Base-by-base conservation (phyloP, 768 basidiomycete genomes). In the Mycena rebaudengoi region DNA sequence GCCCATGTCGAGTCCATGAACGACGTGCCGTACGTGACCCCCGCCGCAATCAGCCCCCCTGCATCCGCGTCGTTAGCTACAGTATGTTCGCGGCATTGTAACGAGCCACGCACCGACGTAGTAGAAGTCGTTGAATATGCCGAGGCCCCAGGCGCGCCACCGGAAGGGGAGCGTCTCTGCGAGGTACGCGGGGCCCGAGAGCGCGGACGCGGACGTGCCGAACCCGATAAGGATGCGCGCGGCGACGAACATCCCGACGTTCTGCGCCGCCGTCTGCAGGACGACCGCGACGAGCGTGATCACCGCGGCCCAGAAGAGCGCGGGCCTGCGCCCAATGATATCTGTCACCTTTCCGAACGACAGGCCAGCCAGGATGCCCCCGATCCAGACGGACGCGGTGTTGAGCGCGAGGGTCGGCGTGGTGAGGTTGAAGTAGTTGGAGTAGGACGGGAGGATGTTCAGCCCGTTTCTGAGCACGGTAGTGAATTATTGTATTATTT, bases 11-110 rank as follows among this genome's bases (percentile, higher is more conserved):
- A 72, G 0, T 48, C 18, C 68, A 71, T 70, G 46, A 66, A 68
- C 14, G 71, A 73, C 1, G 76, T 77, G 2, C 70, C 71, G 50
- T 71, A 77, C 2, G 76, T 76, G 79, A 67, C 46, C 7, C 66
- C 66, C 25, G 66, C 66, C 14, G 66, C 66, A 39, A 67, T 56
- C 14, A 67, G 66, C 2, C 66, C 66, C 35, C 66, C 65, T 53
- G 28, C 28, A 25, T 21, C 39, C 25, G 18, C 32, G 21, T 30
- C n/a, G n/a, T n/a, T n/a, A n/a, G n/a, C n/a, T n/a, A n/a, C n/a
- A n/a, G n/a, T n/a, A n/a, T n/a, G n/a, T n/a, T n/a, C n/a, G n/a
- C n/a, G n/a, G n/a, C n/a, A n/a, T n/a, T n/a, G 8, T 2, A 0
- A 14, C 25, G 14, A 2, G 21, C 39, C 21, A 66, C 61, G 14